Percentiles rank a stretch among this genome's conserved stretches.
phyloP scores from a whole-genome alignment of 768 basidiomycete genomes.

The Podaxis sp. region DNA sequence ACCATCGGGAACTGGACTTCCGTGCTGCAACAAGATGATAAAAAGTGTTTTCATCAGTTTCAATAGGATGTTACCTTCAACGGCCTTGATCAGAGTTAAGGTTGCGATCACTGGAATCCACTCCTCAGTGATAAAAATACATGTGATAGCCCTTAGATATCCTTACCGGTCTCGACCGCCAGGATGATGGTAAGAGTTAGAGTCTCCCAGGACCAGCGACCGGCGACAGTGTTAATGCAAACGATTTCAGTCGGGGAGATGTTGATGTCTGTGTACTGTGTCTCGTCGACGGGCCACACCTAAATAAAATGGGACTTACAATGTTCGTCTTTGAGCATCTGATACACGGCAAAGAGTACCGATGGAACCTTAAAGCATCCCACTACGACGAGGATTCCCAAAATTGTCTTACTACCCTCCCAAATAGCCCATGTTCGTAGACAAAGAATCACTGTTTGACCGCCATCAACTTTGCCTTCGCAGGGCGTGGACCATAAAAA shows the following conservation, averaged over 20 bases:
- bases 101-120: background rate
- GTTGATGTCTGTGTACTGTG: background rate
- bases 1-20: conserved; percentile 3
- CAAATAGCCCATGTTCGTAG: conserved; percentile 12
- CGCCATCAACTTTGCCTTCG: background rate
- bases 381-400: background rate
- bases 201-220: background rate
- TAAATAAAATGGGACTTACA: background rate
- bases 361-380: background rate
- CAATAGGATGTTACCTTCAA: background rate
- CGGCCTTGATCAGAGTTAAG: conserved; percentile 1
- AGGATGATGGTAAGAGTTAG: background rate
- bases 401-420: background rate
- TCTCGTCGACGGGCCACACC: too few relatives aligned
- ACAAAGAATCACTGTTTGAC: background rate
- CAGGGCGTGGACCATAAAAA: background rate
- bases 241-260: background rate
- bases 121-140: too few relatives aligned
- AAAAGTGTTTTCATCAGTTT: background rate
- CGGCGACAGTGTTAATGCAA: background rate
- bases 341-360: background rate
- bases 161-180: background rate
- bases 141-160: background rate
- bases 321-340: background rate
- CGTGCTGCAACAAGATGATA: background rate